Conservation (phyloP, 2,329 filamentous ascomycete species). For the Curvularia sp. region DNA sequence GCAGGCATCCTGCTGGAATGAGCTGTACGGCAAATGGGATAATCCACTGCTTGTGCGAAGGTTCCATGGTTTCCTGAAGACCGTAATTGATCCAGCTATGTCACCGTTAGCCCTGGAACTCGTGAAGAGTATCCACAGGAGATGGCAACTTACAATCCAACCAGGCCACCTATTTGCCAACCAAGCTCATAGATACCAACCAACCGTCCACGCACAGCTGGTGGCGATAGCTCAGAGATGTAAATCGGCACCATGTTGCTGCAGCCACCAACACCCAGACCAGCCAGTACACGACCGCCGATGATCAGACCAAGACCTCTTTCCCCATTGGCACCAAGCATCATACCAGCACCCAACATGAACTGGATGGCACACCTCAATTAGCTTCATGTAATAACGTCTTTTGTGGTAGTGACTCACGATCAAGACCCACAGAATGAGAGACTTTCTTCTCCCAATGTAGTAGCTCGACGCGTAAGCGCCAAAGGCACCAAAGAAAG, state of each 20-base stretch:
- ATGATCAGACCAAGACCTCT: constrained; percentile 64
- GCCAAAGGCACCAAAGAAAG: constrained; percentile 73
- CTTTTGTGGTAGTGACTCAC: constrained; percentile 9
- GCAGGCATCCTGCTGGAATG: constrained; percentile 68
- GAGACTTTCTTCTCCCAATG: constrained; percentile 69
- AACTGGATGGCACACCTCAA: constrained; percentile 54
- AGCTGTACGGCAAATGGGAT: constrained; percentile 68
- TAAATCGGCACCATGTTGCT: constrained; percentile 67
- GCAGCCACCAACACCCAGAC: constrained; percentile 63
- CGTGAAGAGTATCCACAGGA: constrained; percentile 44
- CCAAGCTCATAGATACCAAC: constrained; percentile 59
- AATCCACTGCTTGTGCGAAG: constrained; percentile 55
- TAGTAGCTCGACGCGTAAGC: constrained; percentile 69
- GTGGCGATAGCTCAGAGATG: constrained; percentile 65
- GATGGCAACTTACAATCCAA: constrained; percentile 38
- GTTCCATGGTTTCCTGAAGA: constrained; percentile 53
- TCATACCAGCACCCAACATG: constrained; percentile 71
- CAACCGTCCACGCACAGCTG: constrained; percentile 64
- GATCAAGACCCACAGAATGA: constrained; percentile 66
- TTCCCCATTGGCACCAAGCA: constrained; percentile 62
- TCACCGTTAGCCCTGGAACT: constrained; percentile 44
- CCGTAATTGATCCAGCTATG: constrained; percentile 53
- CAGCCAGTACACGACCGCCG: constrained; percentile 64
- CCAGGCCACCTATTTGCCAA: constrained; percentile 56
- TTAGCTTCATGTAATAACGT: not conserved